Base-by-base conservation (phyloP, 768 basidiomycete genomes). In the Suillus discolor region DNA sequence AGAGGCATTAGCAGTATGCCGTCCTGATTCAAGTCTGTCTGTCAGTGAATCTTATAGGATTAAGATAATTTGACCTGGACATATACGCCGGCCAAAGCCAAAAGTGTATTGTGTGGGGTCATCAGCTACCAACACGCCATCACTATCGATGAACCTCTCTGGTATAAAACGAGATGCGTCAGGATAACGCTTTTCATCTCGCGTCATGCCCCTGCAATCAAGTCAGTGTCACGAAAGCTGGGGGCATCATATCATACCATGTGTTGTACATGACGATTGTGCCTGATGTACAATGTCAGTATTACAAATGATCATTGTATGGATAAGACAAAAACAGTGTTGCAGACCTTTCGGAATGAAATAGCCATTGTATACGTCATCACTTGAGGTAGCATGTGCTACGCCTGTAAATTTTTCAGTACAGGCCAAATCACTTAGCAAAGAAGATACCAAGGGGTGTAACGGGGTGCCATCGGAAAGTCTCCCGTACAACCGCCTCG, bases 1-100 rank as follows among this genome's bases (percentile, higher is more conserved):
- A 3, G 70, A 68, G 8, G 68, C 51, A 18, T 57, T 49, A 25
- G 71, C 72, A 45, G 74, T 54, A 55, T 65, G 45, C 8, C 72
- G 69, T 11, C 74, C 77, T 12, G 72, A 54, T 31, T 18, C 11
- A 18, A 18, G 16, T 11, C 8, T 15, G 20, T 44, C 15, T 13
- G 0, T 59, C 23, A 25, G 39, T 5, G 23, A 9, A 41, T 25
- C 23, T 9, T 39, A 23, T 9, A 5, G 15, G 44, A 20, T 44
- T n/a, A 12, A n/a, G 11, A 4, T 4, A 18, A 12, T 23, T 28
- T 15, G 7, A 39, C 25, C 53, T 28, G 63, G 59, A 20, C 62
- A 66, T 15, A 57, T 57, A 15, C 65, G 49, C 39, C 65, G 49
- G 3, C 62, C 65, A 2, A 64, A n/a, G 1, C 71, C 71, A 23